Base-by-base conservation (phyloP, 1,284 basidiomycete genomes). In the Malassezia slooffiae region DNA sequence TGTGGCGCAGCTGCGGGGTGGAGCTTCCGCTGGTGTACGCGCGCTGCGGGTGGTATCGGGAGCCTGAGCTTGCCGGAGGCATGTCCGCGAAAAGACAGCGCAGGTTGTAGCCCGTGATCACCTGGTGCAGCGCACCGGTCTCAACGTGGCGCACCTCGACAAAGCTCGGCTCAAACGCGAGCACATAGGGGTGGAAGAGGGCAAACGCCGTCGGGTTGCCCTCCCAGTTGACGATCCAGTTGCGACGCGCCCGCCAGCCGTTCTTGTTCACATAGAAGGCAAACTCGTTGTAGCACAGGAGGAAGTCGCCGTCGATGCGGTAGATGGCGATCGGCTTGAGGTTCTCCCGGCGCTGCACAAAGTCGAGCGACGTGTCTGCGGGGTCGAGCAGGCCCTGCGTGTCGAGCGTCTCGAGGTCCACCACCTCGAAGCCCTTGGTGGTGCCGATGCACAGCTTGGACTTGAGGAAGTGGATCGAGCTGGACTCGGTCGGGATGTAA, bases 191-290 rank as follows among this genome's bases (percentile, higher is more conserved):
- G 71, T 91, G 91, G 68, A 91, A 85, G 20, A 96, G 77, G 2
- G 93, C 91, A 65, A 99, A 97, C 20, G 83, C 81, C 2, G 85
- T 85, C 1, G 93, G 93, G 33, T 77, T 77, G 4, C 93, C 93
- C 72, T 97, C 90, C 93, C 93, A 99, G 59, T 87, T 78, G 19
- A 97, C 83, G 75, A 91, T 86, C 77, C 93, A 96, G 50, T 86
- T 81, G 55, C 79, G 82, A 42, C 87, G 76, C 34, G 89, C 85
- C 44, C 89, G 77, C 77, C 87, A 86, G 10, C 93, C 93, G 57
- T 82, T 91, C 75, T 87, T 89, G 72, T 96, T 93, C 60, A 97
- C 88, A 72, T 95, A 97, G 70, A 99, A 96, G 0, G 93, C 91
- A 70, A 95, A 96, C 72, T 96, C 91, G 72, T 96, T 91, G 73